Conservation (phyloP, 2,329 filamentous ascomycete species). For the Biscogniauxia mediterranea region DNA sequence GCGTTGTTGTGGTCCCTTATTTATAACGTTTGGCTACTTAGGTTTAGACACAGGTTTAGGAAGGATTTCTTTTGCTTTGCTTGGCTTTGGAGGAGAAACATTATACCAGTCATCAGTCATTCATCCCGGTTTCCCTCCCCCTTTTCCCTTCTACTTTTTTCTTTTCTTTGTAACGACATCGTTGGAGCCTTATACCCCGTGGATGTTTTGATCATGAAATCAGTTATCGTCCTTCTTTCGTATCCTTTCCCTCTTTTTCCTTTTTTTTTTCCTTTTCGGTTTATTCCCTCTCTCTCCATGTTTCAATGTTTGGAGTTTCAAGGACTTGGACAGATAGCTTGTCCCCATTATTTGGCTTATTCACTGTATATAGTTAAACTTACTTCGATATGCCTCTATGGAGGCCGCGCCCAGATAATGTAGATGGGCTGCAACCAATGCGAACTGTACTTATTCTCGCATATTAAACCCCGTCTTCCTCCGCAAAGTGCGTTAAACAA, state of each 20-base stretch:
- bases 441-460: neutral
- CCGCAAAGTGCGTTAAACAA: too few species aligned
- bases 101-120: neutral
- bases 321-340: neutral
- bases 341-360: neutral
- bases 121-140: neutral
- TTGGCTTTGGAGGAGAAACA: neutral
- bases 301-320: neutral
- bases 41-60: neutral
- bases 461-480: too few species aligned
- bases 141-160: neutral
- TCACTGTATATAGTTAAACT: neutral
- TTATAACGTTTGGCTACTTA: neutral
- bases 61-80: neutral
- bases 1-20: neutral
- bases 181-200: neutral
- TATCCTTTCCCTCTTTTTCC: too few species aligned
- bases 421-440: neutral
- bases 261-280: neutral
- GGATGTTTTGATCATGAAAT: neutral
- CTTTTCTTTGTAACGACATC: neutral
- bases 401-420: neutral
- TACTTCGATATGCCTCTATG: too few species aligned
- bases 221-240: neutral
- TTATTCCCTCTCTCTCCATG: neutral